Percentiles rank a stretch among this genome's conserved stretches.
Conservation (phyloP, 108 stramenopile genomes). For the Epipyxis sp. region DNA sequence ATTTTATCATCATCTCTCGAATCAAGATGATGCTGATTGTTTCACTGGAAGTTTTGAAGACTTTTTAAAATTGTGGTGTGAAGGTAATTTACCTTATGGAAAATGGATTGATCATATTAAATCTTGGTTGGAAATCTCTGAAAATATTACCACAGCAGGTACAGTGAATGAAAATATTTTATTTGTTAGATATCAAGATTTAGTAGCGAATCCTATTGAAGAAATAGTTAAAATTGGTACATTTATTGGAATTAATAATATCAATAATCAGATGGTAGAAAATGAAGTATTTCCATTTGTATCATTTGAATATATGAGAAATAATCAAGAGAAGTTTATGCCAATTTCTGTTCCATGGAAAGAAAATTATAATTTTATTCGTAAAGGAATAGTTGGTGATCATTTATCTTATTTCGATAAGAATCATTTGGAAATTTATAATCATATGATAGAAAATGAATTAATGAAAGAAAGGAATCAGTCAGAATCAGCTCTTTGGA, state of each 20-base stretch:
- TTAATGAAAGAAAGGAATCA: too few species aligned
- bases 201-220: neutral
- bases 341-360: conserved; percentile 33
- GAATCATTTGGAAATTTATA: too few species aligned
- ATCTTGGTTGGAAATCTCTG: neutral
- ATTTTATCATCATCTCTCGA: conserved; percentile 69
- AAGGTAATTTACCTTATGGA: neutral
- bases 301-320: conserved; percentile 28
- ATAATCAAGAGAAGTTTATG: neutral
- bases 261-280: neutral
- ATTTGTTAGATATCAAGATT: conserved; percentile 30
- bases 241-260: neutral
- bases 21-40: conserved; percentile 42
- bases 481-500: too few species aligned
- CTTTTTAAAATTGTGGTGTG: neutral
- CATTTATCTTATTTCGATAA: too few species aligned
- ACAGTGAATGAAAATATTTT: neutral
- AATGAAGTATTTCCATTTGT: neutral
- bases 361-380: conserved; percentile 24
- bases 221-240: neutral
- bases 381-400: conserved; percentile 23
- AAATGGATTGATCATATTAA: conserved; percentile 10
- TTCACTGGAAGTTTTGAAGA: conserved; percentile 1
- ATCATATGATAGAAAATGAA: too few species aligned
- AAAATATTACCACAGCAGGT: neutral